Base-by-base conservation (phyloP, 179 eudicot genomes). In the Sideroxylon spinosum region DNA sequence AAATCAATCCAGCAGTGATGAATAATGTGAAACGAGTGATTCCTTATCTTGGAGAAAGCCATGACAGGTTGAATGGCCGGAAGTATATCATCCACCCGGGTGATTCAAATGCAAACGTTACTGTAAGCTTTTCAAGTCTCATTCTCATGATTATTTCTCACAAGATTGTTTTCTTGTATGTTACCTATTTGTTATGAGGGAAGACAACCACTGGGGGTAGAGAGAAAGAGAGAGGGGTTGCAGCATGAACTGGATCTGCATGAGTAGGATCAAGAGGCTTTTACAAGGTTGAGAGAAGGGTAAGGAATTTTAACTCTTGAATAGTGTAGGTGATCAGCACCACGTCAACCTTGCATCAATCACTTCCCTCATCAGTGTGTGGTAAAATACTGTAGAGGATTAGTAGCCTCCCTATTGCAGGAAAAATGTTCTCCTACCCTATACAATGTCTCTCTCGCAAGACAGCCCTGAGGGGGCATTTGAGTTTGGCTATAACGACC, bases 1-100 rank as follows among this genome's bases (percentile, higher is more conserved):
- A 64, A 79, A 78, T 95, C 81, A 46, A 91, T 48, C 84, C 92
- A 10, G 81, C 88, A 76, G 82, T 73, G 78, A 78, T 92, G 92
- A 89, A 79, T 82, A 93, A 92, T 79, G 84, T 93, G 78, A 89
- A 90, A 83, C 82, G 87, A 80, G 66, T 93, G 76, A 76, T 89
- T 74, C 97, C 99, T 72, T 88, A 92, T 80, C 85, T 95, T 77
- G 97, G 97, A 81, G 85, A 81, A 85, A 90, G 93, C 84, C 89
- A 90, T 84, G 97, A 92, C 74, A 87, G 82, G 74, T 85, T 95
- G 91, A 87, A 79, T 84, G 94, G 91, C 46, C 75, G 68, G 71
- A 71, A 89, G 52, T 95, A 87, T 81, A 81, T 90, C 65, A 87
- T 85, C 61, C 84, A 88, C 73, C 91, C 87, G 37, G 89, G 86